phyloP scores from a whole-genome alignment of 768 basidiomycete species.

The Epithele typhae region DNA sequence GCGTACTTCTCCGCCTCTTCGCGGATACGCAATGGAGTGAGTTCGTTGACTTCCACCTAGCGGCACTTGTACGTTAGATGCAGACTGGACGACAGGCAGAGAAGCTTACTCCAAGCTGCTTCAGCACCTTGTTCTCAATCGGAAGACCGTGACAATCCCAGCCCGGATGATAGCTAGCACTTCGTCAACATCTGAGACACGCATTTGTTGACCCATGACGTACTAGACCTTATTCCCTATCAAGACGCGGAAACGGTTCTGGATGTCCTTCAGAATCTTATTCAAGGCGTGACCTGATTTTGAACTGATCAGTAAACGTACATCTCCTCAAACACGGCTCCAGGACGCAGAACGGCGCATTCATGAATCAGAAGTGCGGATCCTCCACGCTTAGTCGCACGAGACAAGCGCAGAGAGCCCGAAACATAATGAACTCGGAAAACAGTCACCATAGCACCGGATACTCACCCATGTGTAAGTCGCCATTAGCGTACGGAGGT shows the following conservation, averaged over 20 bases:
- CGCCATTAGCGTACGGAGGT: constrained; percentile 96
- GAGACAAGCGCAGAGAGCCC: too few relatives aligned
- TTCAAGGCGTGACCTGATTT: constrained; percentile 87
- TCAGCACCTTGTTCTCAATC: constrained; percentile 90
- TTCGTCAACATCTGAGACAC: background rate
- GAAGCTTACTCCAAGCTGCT: constrained; percentile 59
- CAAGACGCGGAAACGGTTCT: constrained; percentile 82
- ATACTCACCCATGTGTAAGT: constrained; percentile 83
- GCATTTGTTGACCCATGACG: constrained; percentile 23
- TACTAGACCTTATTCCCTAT: constrained; percentile 79
- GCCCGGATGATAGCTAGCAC: constrained; percentile 79
- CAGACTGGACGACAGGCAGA: too few relatives aligned
- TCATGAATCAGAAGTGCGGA: too few relatives aligned
- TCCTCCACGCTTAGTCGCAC: too few relatives aligned
- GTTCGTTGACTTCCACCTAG: constrained; percentile 20
- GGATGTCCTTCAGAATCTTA: constrained; percentile 94
- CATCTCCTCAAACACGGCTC: too few relatives aligned
- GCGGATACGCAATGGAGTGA: constrained; percentile 45
- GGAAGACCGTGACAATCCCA: constrained; percentile 99
- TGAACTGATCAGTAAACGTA: background rate
- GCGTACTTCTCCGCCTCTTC: constrained; percentile 70
- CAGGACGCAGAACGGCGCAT: too few relatives aligned
- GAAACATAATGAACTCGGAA: too few relatives aligned
- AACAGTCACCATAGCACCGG: background rate
- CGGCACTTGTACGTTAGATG: too few relatives aligned